Base-by-base conservation (phyloP, 2,329 filamentous ascomycete species). In the Alternaria viburni region DNA sequence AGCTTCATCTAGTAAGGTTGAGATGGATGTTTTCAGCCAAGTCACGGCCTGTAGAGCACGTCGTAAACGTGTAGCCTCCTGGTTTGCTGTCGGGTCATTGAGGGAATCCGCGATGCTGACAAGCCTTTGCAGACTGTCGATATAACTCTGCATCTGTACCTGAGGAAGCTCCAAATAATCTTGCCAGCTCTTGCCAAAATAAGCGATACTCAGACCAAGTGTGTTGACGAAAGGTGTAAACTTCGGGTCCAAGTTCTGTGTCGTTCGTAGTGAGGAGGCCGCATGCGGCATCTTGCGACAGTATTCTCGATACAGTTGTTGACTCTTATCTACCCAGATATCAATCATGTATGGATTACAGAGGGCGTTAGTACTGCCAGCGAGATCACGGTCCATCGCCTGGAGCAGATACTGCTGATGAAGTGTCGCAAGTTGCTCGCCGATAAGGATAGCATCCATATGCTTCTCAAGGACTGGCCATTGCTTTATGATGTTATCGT, bases 401-500 rank as follows among this genome's bases (percentile, higher is more conserved):
- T 65, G 46, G 5, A 74, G 62, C 7, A 78, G 47, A 52, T 68
- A 62, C n/a, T 69, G 63, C 15, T 69, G 65, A 50, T 76, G 69
- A 8, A 67, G 36, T 7, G 46, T 47, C 25, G 66, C 63, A 12
- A 78, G 61, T 36, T 70, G 65, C 26, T 71, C 67, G 15, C 65
- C 60, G 2, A 73, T 43, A 13, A 68, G 13, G 7, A 77, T 68
- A 0, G 69, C 69, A 17, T 66, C 66, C 5, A 78, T 44, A 51
- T 75, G 71, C 13, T 69, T 67, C 44, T 71, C 70, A 4, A 76
- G 59, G 13, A 66, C 36, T 8, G 76, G 75, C 74, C 74, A 78
- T 59, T 75, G 62, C 12, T 56, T 63, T 28, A 70, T 50, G 13
- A 77, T 49, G 12, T 71, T 69, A 23, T 74, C 65, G 55, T 75